Conservation (phyloP, 208 protist genomes). For the Porcisia deanei region DNA sequence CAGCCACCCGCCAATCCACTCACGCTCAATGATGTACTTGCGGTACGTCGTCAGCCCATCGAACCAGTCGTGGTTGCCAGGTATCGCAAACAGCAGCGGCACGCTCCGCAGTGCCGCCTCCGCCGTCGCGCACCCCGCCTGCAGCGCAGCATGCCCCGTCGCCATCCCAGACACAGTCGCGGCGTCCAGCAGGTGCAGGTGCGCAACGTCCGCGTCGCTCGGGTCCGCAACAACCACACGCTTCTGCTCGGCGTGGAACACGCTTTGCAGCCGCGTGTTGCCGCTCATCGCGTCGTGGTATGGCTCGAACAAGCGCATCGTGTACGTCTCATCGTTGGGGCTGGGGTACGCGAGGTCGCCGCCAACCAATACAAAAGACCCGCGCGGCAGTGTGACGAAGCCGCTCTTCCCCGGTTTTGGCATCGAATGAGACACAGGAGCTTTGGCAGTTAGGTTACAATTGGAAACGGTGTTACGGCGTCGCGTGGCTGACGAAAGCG, state of each 20-base stretch:
- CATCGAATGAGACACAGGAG: slow-evolving; percentile 33
- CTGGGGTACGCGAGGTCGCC: slow-evolving; percentile 88
- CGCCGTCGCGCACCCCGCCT: slow-evolving; percentile 27
- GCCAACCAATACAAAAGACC: slow-evolving; percentile 76
- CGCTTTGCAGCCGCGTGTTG: slow-evolving; percentile 41
- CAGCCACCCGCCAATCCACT: slow-evolving; percentile 83
- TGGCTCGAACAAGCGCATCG: slow-evolving; percentile 70
- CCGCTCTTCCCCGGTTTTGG: slow-evolving; percentile 10
- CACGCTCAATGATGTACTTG: slow-evolving; percentile 75
- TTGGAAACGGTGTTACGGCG: not conserved
- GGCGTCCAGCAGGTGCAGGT: slow-evolving; percentile 61
- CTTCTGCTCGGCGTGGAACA: slow-evolving; percentile 48
- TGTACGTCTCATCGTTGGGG: slow-evolving; percentile 73
- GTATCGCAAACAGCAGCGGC: slow-evolving; percentile 83
- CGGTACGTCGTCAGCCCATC: slow-evolving; percentile 82
- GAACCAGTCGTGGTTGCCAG: slow-evolving; percentile 91
- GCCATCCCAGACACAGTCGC: slow-evolving; percentile 38
- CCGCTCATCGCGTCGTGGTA: slow-evolving; percentile 64
- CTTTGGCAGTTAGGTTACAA: not conserved
- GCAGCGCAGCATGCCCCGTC: slow-evolving; percentile 28
- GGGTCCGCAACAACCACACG: slow-evolving; percentile 47
- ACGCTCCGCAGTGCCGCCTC: slow-evolving; percentile 59
- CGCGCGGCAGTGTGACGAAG: slow-evolving; percentile 51
- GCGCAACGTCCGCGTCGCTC: slow-evolving; percentile 50
- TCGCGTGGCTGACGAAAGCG: not conserved